phyloP scores from a whole-genome alignment of 1,284 basidiomycete genomes.

The Hymenochaete sp. region DNA sequence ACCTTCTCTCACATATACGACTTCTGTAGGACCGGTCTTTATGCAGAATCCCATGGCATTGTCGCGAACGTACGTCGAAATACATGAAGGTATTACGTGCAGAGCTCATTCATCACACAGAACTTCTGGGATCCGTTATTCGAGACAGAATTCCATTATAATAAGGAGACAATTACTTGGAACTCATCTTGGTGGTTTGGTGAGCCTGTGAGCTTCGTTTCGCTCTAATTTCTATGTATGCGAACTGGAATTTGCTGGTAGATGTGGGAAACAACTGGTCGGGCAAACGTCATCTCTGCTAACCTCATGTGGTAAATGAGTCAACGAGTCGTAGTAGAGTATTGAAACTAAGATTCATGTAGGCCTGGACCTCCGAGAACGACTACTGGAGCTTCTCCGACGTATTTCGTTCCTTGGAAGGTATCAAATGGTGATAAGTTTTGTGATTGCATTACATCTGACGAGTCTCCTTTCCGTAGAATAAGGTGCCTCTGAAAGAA shows the following conservation, averaged over 20 bases:
- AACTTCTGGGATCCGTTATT: conserved; percentile 78
- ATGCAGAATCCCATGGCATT: conserved; percentile 85
- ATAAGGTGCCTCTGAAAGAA: conserved; percentile 50
- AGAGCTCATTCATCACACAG: conserved; percentile 29
- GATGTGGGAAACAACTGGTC: conserved; percentile 85
- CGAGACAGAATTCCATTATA: conserved; percentile 62
- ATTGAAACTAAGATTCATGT: conserved; percentile 1
- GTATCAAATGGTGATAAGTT: conserved; percentile 34
- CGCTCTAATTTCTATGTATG: not conserved
- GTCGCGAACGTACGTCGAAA: conserved; percentile 64
- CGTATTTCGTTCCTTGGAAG: conserved; percentile 71
- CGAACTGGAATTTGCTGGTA: conserved; percentile 25
- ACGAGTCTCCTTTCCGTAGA: conserved; percentile 27
- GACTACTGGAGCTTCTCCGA: conserved; percentile 51
- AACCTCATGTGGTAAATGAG: conserved; percentile 82
- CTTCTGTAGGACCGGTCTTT: conserved; percentile 68
- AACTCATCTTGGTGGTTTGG: conserved; percentile 77
- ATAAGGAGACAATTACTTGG: conserved; percentile 51
- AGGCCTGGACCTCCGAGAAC: conserved; percentile 81
- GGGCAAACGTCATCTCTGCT: conserved; percentile 66
- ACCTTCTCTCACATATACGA: conserved; percentile 5
- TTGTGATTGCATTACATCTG: not conserved
- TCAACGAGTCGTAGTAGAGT: not conserved
- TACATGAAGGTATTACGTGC: not conserved
- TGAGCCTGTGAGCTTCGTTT: conserved; percentile 58